Evolutionary conservation across 2,329 filamentous ascomycete species (phyloP).

Genomic region (Talaromyces albobiverticillius): DNA sequence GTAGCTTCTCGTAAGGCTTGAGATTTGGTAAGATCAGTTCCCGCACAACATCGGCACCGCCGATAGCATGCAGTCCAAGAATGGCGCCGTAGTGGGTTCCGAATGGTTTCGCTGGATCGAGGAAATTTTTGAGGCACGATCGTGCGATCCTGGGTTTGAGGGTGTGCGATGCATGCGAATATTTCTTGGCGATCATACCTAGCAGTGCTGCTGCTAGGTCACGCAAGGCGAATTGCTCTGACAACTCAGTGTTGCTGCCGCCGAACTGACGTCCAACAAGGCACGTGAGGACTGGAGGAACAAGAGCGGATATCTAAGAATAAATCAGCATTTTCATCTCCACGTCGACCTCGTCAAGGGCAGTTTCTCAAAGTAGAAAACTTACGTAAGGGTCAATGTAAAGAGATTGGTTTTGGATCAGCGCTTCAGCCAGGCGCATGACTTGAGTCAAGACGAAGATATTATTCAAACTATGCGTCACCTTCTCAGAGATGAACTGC

Average conservation of each 20-base stretch:
- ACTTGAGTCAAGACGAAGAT: slow-evolving; percentile 85
- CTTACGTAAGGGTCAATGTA: slow-evolving; percentile 67
- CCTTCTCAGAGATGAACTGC: slow-evolving; percentile 91
- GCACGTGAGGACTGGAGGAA: slow-evolving; percentile 87
- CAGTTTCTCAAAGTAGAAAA: not conserved
- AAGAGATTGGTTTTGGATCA: slow-evolving; percentile 78
- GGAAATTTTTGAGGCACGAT: slow-evolving; percentile 88
- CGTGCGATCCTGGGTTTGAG: slow-evolving; percentile 84
- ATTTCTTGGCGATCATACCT: slow-evolving; percentile 74
- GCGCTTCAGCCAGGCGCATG: slow-evolving; percentile 82
- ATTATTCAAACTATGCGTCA: slow-evolving; percentile 89
- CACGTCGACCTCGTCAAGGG: not conserved
- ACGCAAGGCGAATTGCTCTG: slow-evolving; percentile 72
- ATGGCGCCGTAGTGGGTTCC: slow-evolving; percentile 88
- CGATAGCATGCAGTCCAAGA: slow-evolving; percentile 72
- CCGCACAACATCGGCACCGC: slow-evolving; percentile 64
- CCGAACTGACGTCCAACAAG: slow-evolving; percentile 81
- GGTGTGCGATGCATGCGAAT: slow-evolving; percentile 74
- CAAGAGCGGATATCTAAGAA: slow-evolving; percentile 59
- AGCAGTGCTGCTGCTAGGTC: slow-evolving; percentile 82
- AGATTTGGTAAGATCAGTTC: slow-evolving; percentile 66
- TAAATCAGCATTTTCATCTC: not conserved
- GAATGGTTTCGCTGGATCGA: slow-evolving; percentile 79
- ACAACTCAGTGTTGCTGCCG: slow-evolving; percentile 43
- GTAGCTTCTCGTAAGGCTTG: slow-evolving; percentile 59